Evolutionary conservation across 1,284 basidiomycete genomes (phyloP).

Genomic region (Somion occarium): DNA sequence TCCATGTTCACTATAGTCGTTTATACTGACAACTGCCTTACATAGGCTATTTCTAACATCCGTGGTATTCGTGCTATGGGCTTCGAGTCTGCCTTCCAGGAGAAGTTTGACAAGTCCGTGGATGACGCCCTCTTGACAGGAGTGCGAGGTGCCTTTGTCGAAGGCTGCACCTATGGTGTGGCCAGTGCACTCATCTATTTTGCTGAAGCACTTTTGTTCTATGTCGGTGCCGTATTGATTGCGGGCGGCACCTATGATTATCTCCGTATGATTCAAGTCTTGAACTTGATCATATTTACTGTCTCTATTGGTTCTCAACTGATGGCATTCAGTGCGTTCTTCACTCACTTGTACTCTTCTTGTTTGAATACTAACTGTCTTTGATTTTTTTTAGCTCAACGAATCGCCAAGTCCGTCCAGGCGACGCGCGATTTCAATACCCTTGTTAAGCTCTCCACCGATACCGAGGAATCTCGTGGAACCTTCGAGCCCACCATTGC

Average conservation of each 20-base stretch:
- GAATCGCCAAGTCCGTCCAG: conserved; percentile 74
- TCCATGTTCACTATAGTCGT: no score
- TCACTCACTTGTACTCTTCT: conserved; percentile 1
- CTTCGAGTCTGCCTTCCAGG: conserved; percentile 73
- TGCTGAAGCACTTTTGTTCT: conserved; percentile 87
- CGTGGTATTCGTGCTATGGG: conserved; percentile 88
- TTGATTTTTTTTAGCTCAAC: conserved; percentile 52
- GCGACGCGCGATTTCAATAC: conserved; percentile 78
- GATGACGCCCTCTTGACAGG: conserved; percentile 65
- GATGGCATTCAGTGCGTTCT: conserved; percentile 78
- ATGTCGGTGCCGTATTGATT: conserved; percentile 83
- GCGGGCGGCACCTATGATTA: conserved; percentile 81
- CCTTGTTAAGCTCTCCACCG: conserved; percentile 55
- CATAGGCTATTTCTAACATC: conserved; percentile 82
- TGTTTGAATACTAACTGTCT: conserved; percentile 10
- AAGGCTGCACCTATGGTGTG: conserved; percentile 81
- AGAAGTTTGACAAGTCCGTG: conserved; percentile 63
- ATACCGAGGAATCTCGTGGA: conserved; percentile 68
- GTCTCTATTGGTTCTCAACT: conserved; percentile 89
- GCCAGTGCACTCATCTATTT: conserved; percentile 83
- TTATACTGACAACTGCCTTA: conserved; percentile 8
- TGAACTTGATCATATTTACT: conserved; percentile 90
- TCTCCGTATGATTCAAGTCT: conserved; percentile 82
- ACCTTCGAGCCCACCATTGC: conserved; percentile 57
- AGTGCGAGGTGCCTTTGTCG: conserved; percentile 73